Conservation (phyloP, 371 early-diverging fungal genomes). For the Coemansia linderi region DNA sequence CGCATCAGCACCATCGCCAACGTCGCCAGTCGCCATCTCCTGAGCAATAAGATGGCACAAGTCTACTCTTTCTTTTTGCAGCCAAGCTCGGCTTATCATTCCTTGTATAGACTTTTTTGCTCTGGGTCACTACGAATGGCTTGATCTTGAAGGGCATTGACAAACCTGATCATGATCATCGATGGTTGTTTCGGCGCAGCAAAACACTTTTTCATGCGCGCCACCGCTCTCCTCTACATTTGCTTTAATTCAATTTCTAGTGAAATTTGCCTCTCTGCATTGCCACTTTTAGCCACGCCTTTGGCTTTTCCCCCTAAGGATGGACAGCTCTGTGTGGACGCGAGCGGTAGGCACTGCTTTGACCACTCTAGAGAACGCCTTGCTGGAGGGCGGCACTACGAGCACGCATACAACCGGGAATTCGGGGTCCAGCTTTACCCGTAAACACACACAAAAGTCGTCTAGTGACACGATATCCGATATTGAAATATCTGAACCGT, state of each 20-base stretch:
- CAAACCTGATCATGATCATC: neutral
- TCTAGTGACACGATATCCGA: slow-evolving; percentile 46
- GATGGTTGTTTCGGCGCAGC: slow-evolving; percentile 5
- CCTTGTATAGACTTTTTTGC: neutral
- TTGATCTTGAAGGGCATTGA: neutral
- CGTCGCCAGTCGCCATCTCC: neutral
- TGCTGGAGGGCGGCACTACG: slow-evolving; percentile 22
- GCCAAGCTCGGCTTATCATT: neutral
- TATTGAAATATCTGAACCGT: slow-evolving; percentile 32
- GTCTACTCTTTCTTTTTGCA: neutral
- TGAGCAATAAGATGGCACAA: neutral
- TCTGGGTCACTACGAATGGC: neutral
- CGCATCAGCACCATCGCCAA: slow-evolving; percentile 11
- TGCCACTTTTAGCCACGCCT: neutral
- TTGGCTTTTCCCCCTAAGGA: neutral
- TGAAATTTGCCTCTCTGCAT: neutral
- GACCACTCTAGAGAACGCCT: slow-evolving; percentile 38
- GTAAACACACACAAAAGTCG: slow-evolving; percentile 40
- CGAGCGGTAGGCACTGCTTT: slow-evolving; percentile 32
- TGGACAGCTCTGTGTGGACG: slow-evolving; percentile 29
- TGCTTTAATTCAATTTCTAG: neutral
- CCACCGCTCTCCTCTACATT: neutral
- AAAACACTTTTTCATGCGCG: neutral
- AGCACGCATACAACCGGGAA: neutral
- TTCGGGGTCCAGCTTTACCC: neutral